Percentiles rank a stretch among this genome's conserved stretches.
phyloP scores from a whole-genome alignment of 2,329 filamentous ascomycete genomes.

The Hymenoscyphus fructigenus region DNA sequence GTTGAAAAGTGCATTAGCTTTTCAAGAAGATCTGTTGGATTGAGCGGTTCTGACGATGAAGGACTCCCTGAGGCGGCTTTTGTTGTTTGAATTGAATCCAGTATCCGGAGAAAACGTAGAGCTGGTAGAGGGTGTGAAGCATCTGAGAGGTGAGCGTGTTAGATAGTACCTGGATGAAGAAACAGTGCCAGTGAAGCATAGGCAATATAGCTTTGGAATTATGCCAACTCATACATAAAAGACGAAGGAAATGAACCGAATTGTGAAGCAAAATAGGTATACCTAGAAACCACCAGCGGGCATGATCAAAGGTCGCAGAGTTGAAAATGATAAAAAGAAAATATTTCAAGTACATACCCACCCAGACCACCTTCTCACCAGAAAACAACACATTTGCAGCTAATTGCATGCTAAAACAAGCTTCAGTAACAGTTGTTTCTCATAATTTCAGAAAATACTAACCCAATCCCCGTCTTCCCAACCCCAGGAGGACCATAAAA shows the following conservation, averaged over 20 bases:
- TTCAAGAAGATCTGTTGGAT: slow-evolving; percentile 36
- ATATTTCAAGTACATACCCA: slow-evolving; percentile 54
- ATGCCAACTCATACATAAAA: background rate
- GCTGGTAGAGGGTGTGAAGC: slow-evolving; percentile 43
- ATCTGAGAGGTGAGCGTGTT: slow-evolving; percentile 24
- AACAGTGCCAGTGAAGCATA: background rate
- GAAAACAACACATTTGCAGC: slow-evolving; percentile 61
- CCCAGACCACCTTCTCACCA: slow-evolving; percentile 71
- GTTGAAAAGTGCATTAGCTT: slow-evolving; percentile 66
- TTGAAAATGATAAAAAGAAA: background rate
- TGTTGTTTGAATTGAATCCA: slow-evolving; percentile 29
- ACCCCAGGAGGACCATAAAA: slow-evolving; percentile 83
- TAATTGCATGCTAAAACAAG: slow-evolving; percentile 65
- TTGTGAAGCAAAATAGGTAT: background rate
- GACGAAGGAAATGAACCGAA: background rate
- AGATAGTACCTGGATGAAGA: background rate
- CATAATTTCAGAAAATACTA: slow-evolving; percentile 9
- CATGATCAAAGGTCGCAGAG: background rate
- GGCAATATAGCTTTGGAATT: background rate
- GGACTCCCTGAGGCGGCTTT: background rate
- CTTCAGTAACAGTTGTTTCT: slow-evolving; percentile 17
- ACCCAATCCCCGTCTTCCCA: slow-evolving; percentile 78
- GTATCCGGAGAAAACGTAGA: slow-evolving; percentile 48
- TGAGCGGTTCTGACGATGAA: slow-evolving; percentile 18
- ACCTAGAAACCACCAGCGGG: background rate